Evolutionary conservation across 2,329 filamentous ascomycete genomes (phyloP), one percentile per base, ranked within the genome.

Genomic region (Cladophialophora chaetospira): DNA sequence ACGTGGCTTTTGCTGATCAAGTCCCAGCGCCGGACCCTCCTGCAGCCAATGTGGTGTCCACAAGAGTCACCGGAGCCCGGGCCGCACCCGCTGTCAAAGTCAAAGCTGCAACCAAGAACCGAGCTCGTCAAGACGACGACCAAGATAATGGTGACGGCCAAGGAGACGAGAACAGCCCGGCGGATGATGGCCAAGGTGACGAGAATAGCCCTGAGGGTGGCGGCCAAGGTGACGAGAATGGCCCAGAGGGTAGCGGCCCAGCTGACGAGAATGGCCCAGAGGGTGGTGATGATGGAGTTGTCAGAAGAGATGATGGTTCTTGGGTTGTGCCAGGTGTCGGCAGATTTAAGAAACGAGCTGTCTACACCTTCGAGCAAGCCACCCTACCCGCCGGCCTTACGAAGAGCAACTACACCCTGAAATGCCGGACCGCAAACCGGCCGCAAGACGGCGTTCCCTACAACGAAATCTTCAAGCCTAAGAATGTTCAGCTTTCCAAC

Each of bases 271-370:
- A n/a, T n/a, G n/a, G 13, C 29, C 13, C 3, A 44, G 42, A n/a
- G 10, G 13, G 5, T 23, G 8, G 19, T 3, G 21, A 8, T 9
- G 15, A 25, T 15, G 17, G 26, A n/a, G 49, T 52, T 29, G 60
- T 57, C 17, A 36, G 21, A 21, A 11, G 49, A 44, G 47, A 53
- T 17, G 56, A 33, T 5, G 26, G 45, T 46, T n/a, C 17, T 33
- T 64, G 61, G 61, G 28, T 55, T 21, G 60, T 66, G 9, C 43
- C 48, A 15, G 58, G 54, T 17, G 60, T 58, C 5, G 63, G 63
- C 21, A 47, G 15, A 26, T 66, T 66, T 42, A 21, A 17, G 11
- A 44, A 64, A 26, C 60, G 50, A 43, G 53, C 58, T 40, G 45
- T 54, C 33, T 66, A 57, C 46, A 62, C 53, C 3, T 66, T 66